These are phyloP conservation scores for Pseudocercospora crystallina DNA, from an alignment of 2,329 filamentous ascomycete genomes.

Conservation along the genomic window DNA sequence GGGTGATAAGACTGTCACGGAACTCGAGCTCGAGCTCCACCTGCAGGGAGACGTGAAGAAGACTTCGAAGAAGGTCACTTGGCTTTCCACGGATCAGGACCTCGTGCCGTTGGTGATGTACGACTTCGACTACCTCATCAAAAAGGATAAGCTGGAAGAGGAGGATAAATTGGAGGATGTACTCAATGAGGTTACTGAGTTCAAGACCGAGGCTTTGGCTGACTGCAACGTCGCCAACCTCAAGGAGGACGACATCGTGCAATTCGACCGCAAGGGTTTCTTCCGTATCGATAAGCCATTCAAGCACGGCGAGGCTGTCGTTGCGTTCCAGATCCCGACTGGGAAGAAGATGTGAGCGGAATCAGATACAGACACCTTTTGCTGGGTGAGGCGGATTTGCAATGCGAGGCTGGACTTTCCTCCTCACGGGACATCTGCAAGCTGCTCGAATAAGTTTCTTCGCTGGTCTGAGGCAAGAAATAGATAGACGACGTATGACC, in stretches of 20 bases:
- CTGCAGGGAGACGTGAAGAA: constrained; percentile 90
- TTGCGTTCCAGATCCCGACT: constrained; percentile 70
- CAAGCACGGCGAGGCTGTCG: constrained; percentile 58
- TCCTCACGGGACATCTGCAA: no score
- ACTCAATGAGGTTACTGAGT: constrained; percentile 73
- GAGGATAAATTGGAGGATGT: constrained; percentile 84
- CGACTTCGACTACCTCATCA: constrained; percentile 93
- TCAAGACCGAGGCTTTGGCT: constrained; percentile 70
- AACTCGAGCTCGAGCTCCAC: constrained; percentile 80
- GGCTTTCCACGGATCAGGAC: constrained; percentile 77
- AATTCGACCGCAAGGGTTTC: constrained; percentile 91
- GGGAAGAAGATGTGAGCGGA: constrained; percentile 49
- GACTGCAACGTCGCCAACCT: constrained; percentile 77
- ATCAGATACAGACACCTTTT: not conserved
- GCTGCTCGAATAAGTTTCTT: no score
- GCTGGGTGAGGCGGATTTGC: no score
- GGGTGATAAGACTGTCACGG: constrained; percentile 60
- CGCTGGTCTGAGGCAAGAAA: no score
- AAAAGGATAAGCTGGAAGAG: constrained; percentile 89
- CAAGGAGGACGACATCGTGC: constrained; percentile 87
- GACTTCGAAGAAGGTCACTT: constrained; percentile 95
- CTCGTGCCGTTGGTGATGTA: constrained; percentile 81
- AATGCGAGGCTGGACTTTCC: no score
- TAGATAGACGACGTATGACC: no score
- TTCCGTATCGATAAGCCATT: constrained; percentile 75